phyloP scores from a whole-genome alignment of 257 asterid genomes.

The Solanum sitiens region DNA sequence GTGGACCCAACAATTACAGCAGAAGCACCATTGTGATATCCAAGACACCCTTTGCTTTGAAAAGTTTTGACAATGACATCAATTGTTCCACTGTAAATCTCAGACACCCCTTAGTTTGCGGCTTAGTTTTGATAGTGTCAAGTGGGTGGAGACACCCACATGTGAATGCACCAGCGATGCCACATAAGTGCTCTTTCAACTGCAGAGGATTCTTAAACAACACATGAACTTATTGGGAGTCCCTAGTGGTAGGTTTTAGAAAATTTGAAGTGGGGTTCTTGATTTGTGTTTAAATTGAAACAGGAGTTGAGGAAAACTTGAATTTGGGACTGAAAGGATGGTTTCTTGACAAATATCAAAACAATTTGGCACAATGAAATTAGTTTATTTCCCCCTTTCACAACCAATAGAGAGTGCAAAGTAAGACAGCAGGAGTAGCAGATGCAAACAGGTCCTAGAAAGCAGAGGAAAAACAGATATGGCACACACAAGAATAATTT shows the following conservation, averaged over 20 bases:
- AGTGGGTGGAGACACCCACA: constrained; percentile 86
- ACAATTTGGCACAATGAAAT: not conserved
- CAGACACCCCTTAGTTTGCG: constrained; percentile 81
- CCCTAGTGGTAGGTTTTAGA: constrained; percentile 54
- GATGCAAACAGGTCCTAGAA: not conserved
- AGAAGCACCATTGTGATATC: constrained; percentile 80
- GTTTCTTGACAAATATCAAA: not conserved
- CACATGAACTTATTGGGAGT: constrained; percentile 43
- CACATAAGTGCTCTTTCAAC: constrained; percentile 71
- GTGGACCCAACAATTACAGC: constrained; percentile 91
- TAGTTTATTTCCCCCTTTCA: not conserved
- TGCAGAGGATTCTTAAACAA: constrained; percentile 74
- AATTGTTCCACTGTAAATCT: constrained; percentile 56
- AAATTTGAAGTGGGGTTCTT: constrained; percentile 24
- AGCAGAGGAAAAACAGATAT: not conserved
- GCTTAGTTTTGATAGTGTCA: constrained; percentile 83
- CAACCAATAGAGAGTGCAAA: not conserved
- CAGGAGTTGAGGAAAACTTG: constrained; percentile 51
- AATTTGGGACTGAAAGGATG: not conserved
- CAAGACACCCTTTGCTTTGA: constrained; percentile 53
- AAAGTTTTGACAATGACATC: constrained; percentile 74
- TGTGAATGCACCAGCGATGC: constrained; percentile 90
- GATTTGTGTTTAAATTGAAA: constrained; percentile 28
- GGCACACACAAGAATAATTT: not conserved
- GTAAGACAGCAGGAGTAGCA: not conserved